Evolutionary conservation across 2,329 filamentous ascomycete genomes (phyloP).

Genomic region (Alternaria metachromatica): DNA sequence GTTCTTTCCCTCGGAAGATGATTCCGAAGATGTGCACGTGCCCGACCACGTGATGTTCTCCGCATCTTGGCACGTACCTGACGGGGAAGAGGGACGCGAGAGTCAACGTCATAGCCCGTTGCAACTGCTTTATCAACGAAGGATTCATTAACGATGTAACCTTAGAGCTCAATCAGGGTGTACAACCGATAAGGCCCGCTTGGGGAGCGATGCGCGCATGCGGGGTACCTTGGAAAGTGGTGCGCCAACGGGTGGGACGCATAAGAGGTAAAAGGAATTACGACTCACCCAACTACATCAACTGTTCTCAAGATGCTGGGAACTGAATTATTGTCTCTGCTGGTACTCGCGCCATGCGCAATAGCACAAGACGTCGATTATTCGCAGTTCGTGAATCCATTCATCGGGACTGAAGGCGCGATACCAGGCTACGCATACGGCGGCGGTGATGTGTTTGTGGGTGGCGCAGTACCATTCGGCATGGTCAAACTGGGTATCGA

Average conservation of each 20-base stretch:
- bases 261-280: neutral
- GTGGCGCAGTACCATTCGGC: constrained; percentile 47
- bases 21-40: neutral
- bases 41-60: neutral
- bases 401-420: constrained; percentile 57
- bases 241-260: neutral
- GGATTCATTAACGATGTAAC: constrained; percentile 27
- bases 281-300: neutral
- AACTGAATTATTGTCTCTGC: neutral
- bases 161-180: constrained; percentile 18
- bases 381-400: constrained; percentile 52
- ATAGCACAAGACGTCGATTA: constrained; percentile 36
- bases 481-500: constrained; percentile 53
- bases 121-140: neutral
- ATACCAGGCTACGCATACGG: constrained; percentile 50
- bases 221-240: constrained; percentile 17
- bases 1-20: neutral
- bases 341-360: neutral
- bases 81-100: constrained; percentile 18
- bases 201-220: constrained; percentile 16
- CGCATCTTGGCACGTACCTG: constrained; percentile 25
- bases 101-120: constrained; percentile 21
- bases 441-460: constrained; percentile 51
- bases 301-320: neutral
- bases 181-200: neutral